phyloP scores from a whole-genome alignment of 73 alveolate species.

The Breviolum minutum region DNA sequence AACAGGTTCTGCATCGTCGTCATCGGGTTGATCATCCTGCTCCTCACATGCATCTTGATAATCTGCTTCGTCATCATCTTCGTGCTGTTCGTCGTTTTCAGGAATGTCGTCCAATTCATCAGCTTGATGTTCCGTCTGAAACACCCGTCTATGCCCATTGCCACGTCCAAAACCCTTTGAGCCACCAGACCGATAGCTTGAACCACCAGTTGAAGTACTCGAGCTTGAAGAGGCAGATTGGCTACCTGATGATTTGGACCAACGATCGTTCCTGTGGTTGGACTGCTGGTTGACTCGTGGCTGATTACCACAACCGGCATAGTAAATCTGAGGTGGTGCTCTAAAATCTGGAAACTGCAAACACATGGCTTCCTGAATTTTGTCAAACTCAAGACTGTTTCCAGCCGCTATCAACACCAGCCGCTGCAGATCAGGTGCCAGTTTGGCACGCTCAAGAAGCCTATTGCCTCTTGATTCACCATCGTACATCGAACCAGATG shows the following conservation, averaged over 20 bases:
- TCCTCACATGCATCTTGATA: background rate
- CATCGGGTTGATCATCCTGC: background rate
- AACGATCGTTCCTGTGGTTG: background rate
- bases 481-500: conserved; percentile 5
- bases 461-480: conserved; percentile 8
- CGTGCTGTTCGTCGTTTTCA: background rate
- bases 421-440: background rate
- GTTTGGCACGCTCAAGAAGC: background rate
- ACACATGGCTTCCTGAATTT: background rate
- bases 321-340: background rate
- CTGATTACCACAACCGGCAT: too few species aligned
- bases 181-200: background rate
- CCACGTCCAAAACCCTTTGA: background rate
- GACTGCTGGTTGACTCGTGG: background rate
- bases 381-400: background rate
- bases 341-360: background rate
- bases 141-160: background rate
- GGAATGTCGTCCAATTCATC: background rate
- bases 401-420: conserved; percentile 8
- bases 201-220: background rate
- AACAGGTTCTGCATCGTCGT: background rate
- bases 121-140: background rate
- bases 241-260: background rate
- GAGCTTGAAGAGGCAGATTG: background rate
- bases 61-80: background rate